phyloP scores from a whole-genome alignment of 2,329 filamentous ascomycete species.

The Aspergillus sp. region DNA sequence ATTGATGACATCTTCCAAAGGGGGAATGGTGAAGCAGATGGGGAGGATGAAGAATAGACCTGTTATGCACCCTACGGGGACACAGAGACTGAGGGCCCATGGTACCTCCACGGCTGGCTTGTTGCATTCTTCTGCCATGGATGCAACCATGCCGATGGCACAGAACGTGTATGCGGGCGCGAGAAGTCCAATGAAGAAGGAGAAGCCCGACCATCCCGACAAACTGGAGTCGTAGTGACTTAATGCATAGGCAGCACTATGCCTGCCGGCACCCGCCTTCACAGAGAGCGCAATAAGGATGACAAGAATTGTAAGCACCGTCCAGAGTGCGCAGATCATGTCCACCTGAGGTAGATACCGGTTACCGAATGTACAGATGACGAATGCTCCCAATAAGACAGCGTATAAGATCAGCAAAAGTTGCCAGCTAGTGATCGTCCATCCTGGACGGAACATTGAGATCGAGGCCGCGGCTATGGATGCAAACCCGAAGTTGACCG shows the following conservation, averaged over 20 bases:
- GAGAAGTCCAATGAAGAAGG: constrained; percentile 64
- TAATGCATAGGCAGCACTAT: constrained; percentile 55
- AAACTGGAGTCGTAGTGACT: constrained; percentile 59
- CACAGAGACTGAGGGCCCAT: constrained; percentile 54
- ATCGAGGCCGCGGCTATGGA: constrained; percentile 56
- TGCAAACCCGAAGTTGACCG: constrained; percentile 59
- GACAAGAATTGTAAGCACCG: constrained; percentile 57
- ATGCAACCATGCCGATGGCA: constrained; percentile 63
- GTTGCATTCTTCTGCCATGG: constrained; percentile 63
- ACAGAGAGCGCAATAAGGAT: constrained; percentile 60
- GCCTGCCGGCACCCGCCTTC: constrained; percentile 56
- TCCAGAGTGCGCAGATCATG: constrained; percentile 59
- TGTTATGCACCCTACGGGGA: constrained; percentile 57
- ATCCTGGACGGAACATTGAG: constrained; percentile 58
- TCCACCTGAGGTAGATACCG: constrained; percentile 66
- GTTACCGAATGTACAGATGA: constrained; percentile 69
- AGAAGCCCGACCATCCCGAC: constrained; percentile 61
- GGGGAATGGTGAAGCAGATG: constrained; percentile 54
- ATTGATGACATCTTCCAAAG: constrained; percentile 47
- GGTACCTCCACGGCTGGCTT: constrained; percentile 57
- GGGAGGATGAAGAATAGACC: constrained; percentile 60
- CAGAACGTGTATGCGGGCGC: constrained; percentile 62
- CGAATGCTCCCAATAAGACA: constrained; percentile 65
- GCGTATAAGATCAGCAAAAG: constrained; percentile 71
- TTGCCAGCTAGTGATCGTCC: constrained; percentile 61